Base-by-base conservation (phyloP, 495 filamentous ascomycete genomes). In the Aspergillus olivimuriae region DNA sequence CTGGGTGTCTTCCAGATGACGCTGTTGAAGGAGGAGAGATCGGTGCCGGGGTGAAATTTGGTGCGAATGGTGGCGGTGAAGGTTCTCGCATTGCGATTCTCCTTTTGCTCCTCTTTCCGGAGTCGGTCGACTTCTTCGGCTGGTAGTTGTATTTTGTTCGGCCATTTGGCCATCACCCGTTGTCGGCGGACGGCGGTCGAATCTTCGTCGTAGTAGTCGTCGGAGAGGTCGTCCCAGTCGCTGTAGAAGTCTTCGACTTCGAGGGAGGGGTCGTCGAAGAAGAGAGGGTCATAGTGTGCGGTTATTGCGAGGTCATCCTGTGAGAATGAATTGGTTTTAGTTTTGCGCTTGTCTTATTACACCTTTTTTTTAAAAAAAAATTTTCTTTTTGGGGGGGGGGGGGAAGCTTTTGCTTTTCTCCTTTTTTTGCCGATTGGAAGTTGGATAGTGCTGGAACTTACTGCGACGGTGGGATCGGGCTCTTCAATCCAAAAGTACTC, bases 121-220 rank as follows among this genome's bases (percentile, higher is more conserved):
- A 31, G 26, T 15, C 26, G 24, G 7, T 23, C 40, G 35, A 34
- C 21, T 14, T 22, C 43, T 35, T 24, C 16, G 20, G 21, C 33
- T 10, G 15, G n/a, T 14, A 14, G 21, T 16, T 15, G 18, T 4
- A 32, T 21, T 18, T 24, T 41, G 20, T 43, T 41, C 2, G 49
- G 38, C 41, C 39, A 43, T 7, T 30, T 30, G 28, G 43, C 45
- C 18, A 50, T 47, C 34, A 34, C 51, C 6, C 57, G 50, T 20
- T 55, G 46, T 38, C 46, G 40, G 14, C 51, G 49, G 8, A 48
- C 55, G 20, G 52, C 57, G 10, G 61, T 65, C 7, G 67, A 58
- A 32, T 72, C 72, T 32, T 72, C 62, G 33, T 76, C 72, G 40
- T 69, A 67, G 59, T 73, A 75, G 46, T 74, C 70, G 47, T 75